Base-by-base conservation (phyloP, 75 land plant species). In the Picea glauca region DNA sequence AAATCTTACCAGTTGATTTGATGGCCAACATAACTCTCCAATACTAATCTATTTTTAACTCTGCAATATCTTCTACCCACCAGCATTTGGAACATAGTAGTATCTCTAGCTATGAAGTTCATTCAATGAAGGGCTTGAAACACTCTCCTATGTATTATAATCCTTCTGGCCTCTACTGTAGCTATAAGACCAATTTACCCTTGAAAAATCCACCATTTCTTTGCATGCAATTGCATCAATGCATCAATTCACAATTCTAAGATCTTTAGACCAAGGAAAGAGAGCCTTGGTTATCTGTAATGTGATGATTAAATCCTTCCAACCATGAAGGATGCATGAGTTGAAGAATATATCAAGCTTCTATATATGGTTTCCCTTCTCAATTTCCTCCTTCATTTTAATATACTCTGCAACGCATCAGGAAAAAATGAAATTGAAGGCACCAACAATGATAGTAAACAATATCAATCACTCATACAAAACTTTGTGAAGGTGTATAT, bases 41-140 rank as follows among this genome's bases (percentile, higher is more conserved):
- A 67, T 85, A 93, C 12, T 85, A 60, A 75, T 93, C 91, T 20
- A 91, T 81, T 2, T 85, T 88, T 57, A 94, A 81, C 58, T 88
- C 92, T 78, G 87, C 90, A 15, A 94, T 35, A 73, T 94, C 95
- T 84, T 94, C 98, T 26, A 93, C 83, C 98, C 98, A 94, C 98
- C 98, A 94, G 66, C 91, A 90, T 23, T 80, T 3, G 96, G 95
- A 32, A 87, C 93, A 33, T 77, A 76, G 4, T 78, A 79, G 57
- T n/a, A 12, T 32, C 18, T 54, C 35, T 81, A 81, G 32, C 56
- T 76, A n/a, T 66, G 79, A 61, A 81, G 73, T 32, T 81, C 82
- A 77, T 80, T 59, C 13, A 78, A 78, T 78, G 77, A 84, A 59
- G 85, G 84, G 32, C 80, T 80, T 40, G 80, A 85, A 79, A 76